Evolutionary conservation across 768 basidiomycete genomes (phyloP), one percentile per base, ranked within the genome.

Genomic region (Termitomyces sp.): DNA sequence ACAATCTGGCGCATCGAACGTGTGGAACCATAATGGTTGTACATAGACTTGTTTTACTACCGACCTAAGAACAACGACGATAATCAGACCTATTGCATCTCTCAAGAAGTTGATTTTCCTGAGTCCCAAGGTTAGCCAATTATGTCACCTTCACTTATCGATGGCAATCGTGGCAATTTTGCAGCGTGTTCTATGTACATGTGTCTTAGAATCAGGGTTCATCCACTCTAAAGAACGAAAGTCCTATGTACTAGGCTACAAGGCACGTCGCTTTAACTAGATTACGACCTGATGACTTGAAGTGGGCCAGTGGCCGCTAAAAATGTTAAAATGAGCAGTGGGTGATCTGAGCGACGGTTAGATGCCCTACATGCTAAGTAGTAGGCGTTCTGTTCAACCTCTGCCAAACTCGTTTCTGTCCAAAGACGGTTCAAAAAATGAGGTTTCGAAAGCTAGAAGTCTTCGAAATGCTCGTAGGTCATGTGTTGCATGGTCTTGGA

Each of bases 141-240:
- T 12, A 30, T 53, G 5, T 43, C 52, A 26, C 18, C 43, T 26
- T 36, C 2, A 43, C 52, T 67, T 63, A 67, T 65, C 64, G 62
- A 63, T 67, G 56, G 52, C 49, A 57, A 59, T 64, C 61, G 52
- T 47, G 52, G 56, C 45, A 46, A 56, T 62, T 53, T 52, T 65
- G 58, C 58, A 56, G 53, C 62, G 60, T 67, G 66, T 61, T 55
- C 8, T 55, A n/a, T n/a, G n/a, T n/a, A 62, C 66, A 62, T 64
- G 66, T 62, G 64, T 59, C 34, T 18, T 47, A 39, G 27, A 54
- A 60, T 56, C 51, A 64, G 57, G 55, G 55, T 54, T 46, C 42
- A 33, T 16, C 40, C 12, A 39, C 14, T 44, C 49, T n/a, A n/a
- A n/a, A n/a, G n/a, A n/a, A n/a, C n/a, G n/a, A n/a, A n/a, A n/a